Base-by-base conservation (phyloP, 371 early-diverging fungal genomes). In the Synchytrium microbalum region DNA sequence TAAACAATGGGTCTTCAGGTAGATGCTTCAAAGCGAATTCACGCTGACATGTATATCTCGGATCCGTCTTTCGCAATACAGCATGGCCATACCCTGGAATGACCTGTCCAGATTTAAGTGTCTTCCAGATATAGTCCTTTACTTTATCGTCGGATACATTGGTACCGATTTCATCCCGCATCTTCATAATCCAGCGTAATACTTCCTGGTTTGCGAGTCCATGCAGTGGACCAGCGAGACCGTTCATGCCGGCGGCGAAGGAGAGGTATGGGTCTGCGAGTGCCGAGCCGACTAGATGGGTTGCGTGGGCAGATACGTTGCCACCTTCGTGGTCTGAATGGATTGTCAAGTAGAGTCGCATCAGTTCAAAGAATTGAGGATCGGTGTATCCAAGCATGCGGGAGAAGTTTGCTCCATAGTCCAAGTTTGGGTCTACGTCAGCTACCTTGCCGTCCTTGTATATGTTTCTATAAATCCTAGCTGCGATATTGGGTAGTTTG, bases 241-340 rank as follows among this genome's bases (percentile, higher is more conserved):
- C 96, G 86, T 95, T 93, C 73, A 98, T 84, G 70, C 93, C 95
- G 71, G 97, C 96, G 66, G 97, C 90, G 72, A 95, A 94, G 67
- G 96, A 89, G 62, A 95, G 90, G 82, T 96, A 98, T 61, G 98
- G 98, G 79, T 98, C 98, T 68, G 95, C 93, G 64, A 98, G 88
- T 55, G 98, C 93, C 68, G 89, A 89, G 67, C 96, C 96, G 65
- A 98, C 97, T 78, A 98, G 85, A 83, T 96, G 95, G 64, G 87
- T 84, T 62, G 87, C 82, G 76, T 83, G 83, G 55, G 77, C 78
- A 68, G 68, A 71, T 80, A 96, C 98, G 81, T 98, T 98, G 69
- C 98, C 98, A 80, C 98, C 98, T 85, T 98, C 98, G 88, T 98
- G 98, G 80, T 98, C 98, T 70, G 95, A 92, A 91, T 98, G 98